Evolutionary conservation across 2,329 filamentous ascomycete genomes (phyloP), one percentile per base, ranked within the genome.

Genomic region (Claviceps paspali): DNA sequence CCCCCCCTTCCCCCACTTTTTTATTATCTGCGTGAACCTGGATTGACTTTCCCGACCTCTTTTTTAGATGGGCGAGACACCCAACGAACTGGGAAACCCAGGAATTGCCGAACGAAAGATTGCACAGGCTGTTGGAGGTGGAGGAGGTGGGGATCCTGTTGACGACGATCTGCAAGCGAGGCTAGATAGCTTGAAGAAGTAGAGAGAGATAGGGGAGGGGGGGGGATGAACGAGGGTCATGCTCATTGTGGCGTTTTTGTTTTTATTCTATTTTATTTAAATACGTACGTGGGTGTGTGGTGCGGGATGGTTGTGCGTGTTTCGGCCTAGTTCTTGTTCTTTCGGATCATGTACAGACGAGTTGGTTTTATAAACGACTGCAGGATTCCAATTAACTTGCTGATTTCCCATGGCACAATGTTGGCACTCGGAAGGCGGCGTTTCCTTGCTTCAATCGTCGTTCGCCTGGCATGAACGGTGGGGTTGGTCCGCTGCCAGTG

Each of bases 111-210:
- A 95, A 52, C 71, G 76, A 9, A 77, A 74, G 51, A 75, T 96
- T 43, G 88, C 91, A 33, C 83, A 96, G 56, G 86, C 88, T 12
- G 70, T 96, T 47, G 85, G 84, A 6, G 76, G 69, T 9, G 62
- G 64, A 5, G 60, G 60, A 29, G 29, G 49, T 11, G 55, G 55
- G 10, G 76, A 77, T 49, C 65, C 73, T 5, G 78, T 75, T n/a
- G 87, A 95, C 51, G 85, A 95, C 52, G 91, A 95, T 55, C 73
- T 98, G 19, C 87, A 96, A 63, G 88, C 91, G 45, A 76, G 91
- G 41, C 70, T 98, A 36, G 85, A 96, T 56, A 93, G 87, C 57
- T 64, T 96, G 46, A 71, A 82, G 52, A 68, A 69, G 56, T 74
- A 30, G 29, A 12, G 14, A 6, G 22, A n/a, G n/a, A 33, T 7